These are phyloP conservation scores for Hypoxylon trugodes DNA, from an alignment of 495 filamentous ascomycete species.

Conservation along the genomic window DNA sequence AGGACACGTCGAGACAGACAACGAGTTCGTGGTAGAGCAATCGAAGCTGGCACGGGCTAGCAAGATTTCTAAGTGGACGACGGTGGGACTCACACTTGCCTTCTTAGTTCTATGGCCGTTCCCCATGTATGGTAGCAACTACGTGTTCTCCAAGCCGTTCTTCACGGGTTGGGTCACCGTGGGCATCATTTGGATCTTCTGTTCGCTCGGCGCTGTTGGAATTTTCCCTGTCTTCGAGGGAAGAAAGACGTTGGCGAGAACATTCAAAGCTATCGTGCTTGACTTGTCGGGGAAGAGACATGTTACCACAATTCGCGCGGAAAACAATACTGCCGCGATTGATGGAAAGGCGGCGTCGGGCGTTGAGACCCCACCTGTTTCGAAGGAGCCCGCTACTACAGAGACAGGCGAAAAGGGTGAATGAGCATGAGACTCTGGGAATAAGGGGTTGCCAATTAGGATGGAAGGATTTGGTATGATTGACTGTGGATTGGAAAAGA, in stretches of 20 bases:
- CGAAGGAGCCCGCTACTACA: conserved; percentile 20
- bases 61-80: conserved; percentile 80
- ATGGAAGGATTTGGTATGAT: too few species aligned
- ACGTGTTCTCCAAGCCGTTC: conserved; percentile 89
- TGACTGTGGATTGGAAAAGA: conserved; percentile 12
- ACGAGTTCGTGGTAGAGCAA: conserved; percentile 66
- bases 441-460: background rate
- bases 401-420: conserved; percentile 22
- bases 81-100: conserved; percentile 75
- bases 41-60: conserved; percentile 74
- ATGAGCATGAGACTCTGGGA: background rate
- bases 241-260: conserved; percentile 69
- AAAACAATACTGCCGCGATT: conserved; percentile 26
- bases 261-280: conserved; percentile 69
- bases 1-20: conserved; percentile 51
- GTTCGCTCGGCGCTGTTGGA: conserved; percentile 73
- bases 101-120: conserved; percentile 93
- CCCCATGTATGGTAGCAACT: conserved; percentile 87
- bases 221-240: conserved; percentile 88
- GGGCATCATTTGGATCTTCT: conserved; percentile 89
- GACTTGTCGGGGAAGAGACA: conserved; percentile 73
- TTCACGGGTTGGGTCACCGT: conserved; percentile 93
- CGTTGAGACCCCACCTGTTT: conserved; percentile 15
- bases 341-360: conserved; percentile 25
- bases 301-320: conserved; percentile 49